phyloP scores from a whole-genome alignment of 768 basidiomycete species.

The Thelephora ganbajun region DNA sequence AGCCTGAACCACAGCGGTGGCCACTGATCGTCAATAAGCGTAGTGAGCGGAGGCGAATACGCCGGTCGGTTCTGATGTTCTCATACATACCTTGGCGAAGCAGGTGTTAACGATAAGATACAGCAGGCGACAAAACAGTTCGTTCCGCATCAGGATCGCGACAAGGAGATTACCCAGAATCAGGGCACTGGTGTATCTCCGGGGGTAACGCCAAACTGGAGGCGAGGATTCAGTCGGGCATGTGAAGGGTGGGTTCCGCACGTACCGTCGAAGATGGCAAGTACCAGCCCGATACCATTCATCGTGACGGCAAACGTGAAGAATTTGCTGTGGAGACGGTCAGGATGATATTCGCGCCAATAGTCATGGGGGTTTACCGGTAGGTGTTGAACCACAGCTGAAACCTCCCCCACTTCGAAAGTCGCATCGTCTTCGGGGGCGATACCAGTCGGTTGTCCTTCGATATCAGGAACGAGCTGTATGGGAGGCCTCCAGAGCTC shows the following conservation, averaged over 20 bases:
- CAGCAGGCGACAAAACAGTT: constrained; percentile 24
- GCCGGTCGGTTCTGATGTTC: background rate
- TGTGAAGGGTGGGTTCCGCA: too few relatives aligned
- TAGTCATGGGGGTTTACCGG: constrained; percentile 12
- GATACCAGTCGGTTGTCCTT: constrained; percentile 2
- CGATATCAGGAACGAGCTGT: background rate
- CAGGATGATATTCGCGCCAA: background rate
- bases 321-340: constrained; percentile 18
- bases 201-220: constrained; percentile 21
- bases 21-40: constrained; percentile 16
- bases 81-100: constrained; percentile 22
- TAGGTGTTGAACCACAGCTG: constrained; percentile 25
- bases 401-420: constrained; percentile 17
- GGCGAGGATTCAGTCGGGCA: too few relatives aligned
- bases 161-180: constrained; percentile 26
- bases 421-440: constrained; percentile 9
- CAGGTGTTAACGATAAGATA: constrained; percentile 21
- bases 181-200: constrained; percentile 22
- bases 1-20: constrained; percentile 26
- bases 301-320: constrained; percentile 19
- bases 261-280: constrained; percentile 14
- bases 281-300: constrained; percentile 19
- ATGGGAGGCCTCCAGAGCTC: background rate
- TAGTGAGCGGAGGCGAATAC: background rate
- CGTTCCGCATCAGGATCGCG: constrained; percentile 29